Base-by-base conservation (phyloP, 768 basidiomycete genomes). In the Boletus rubropictus region DNA sequence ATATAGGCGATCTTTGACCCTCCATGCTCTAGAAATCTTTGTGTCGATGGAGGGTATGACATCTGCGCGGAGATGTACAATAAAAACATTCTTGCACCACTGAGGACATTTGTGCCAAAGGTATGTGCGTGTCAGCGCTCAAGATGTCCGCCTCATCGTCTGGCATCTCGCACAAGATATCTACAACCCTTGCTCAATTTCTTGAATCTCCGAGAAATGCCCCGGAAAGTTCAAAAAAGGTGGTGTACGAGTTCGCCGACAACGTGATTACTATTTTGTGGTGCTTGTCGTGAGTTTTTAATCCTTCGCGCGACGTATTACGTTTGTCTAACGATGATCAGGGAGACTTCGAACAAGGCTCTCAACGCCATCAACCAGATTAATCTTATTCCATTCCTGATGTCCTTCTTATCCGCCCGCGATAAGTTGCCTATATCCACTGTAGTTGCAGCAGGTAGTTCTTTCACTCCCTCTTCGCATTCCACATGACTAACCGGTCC, bases 11-110 rank as follows among this genome's bases (percentile, higher is more conserved):
- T 46, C 34, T 42, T 48, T 55, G 44, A 56, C 28, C 17, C 41
- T 18, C 11, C 10, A 22, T 33, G n/a, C 9, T 44, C 28, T 58
- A 96, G 93, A 52, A 97, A 96, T 69, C 68, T 97, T 12, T 92
- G 90, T 59, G 84, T 97, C 59, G 94, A 97, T 61, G 94, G 93
- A 14, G 94, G 94, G 42, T 88, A 89, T 61, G 92, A 96, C 54
- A 87, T 96, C 39, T 94, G 93, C 58, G 90, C 87, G 1, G 91
- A 96, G 66, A 94, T 97, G 89, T 94, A 86, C 70, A 96, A 97
- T 66, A 96, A 96, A 71, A 89, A 89, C 55, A 83, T 96, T 37
- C 72, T 96, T 41, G 76, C 82, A 6, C 88, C 89, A 3, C 66
- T 92, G 48, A 81, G 74, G 55, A 74, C 77, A 0, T 88, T 90